Base-by-base conservation (phyloP, 176 grass and related monocot species). In the Ensete glaucum region DNA sequence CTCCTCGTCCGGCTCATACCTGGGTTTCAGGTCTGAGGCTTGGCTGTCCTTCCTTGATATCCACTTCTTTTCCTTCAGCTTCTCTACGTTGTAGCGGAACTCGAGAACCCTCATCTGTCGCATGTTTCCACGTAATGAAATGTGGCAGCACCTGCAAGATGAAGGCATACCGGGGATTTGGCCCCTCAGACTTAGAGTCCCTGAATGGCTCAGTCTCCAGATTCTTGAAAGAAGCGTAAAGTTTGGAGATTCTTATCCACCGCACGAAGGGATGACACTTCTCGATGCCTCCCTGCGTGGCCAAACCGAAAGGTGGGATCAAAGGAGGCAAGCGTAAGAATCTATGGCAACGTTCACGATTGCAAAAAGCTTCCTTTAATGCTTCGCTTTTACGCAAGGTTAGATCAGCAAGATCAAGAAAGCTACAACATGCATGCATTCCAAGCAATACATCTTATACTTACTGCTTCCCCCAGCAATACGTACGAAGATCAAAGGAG, bases 71-170 rank as follows among this genome's bases (percentile, higher is more conserved):
- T 72, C 19, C 50, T 77, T 89, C 73, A 27, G 69, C 53, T 57
- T 54, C 51, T 49, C 81, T 10, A 93, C 53, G 54, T 89, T 87
- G 80, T 98, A 89, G 22, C 83, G 83, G 84, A 99, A 91, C 76
- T 53, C 78, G 50, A 99, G 81, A 74, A 94, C 20, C 8, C 55
- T 81, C 73, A 94, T 69, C 48, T 81, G 83, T 43, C 86, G 89
- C 88, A 88, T 94, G 16, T 53, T 82, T 78, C 9, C 6, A 43
- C 10, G 62, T 64, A 11, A 25, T 21, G 9, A 64, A 52, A 62
- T 19, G 34, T 49, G 10, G 50, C 11, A 19, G 6, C 50, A 26
- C 17, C 22, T 19, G 54, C 21, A 49, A 51, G 19, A 76, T 2
- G 9, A 43, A 50, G 34, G 34, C 34, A 43, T 43, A 43, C 0